Evolutionary conservation across 352 stramenopile species (phyloP), one percentile per base, ranked within the genome.

Genomic region (Globisporangium perplexum): DNA sequence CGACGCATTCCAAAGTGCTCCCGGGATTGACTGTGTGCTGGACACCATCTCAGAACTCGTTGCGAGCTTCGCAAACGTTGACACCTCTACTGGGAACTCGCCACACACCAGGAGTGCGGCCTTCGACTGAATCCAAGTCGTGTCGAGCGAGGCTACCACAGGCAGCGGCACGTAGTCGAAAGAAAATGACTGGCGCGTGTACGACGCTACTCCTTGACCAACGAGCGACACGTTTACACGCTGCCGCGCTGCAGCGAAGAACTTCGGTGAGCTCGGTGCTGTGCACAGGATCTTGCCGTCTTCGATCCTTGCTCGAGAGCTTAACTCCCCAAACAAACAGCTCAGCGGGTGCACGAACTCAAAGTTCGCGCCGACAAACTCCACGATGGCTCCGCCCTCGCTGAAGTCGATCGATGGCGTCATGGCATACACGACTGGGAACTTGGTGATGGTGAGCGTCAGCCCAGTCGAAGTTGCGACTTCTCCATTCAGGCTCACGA

Each of bases 251-350:
- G 10, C 28, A n/a, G n/a, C n/a, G 22, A 45, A 55, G 2, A 60
- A 5, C 0, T 39, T 59, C 10, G 56, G 23, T 18, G 65, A 53
- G 35, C 47, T 54, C 0, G 72, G 72, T 2, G 66, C 55, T 18
- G 26, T 17, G 26, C 72, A 82, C 11, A 28, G 3, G 11, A 79
- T 64, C 43, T 59, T 74, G 2, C 31, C 35, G 8, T 63, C n/a
- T 7, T 54, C 42, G 24, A 77, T 43, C 8, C 36, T 38, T 36
- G 68, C 68, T 36, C 55, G 33, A 14, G 53, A 51, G 44, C 53
- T 59, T 18, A 30, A 55, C 5, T 38, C 33, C 10, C 66, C 73
- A 33, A 83, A 83, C 17, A 78, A 24, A 23, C 73, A 83, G 3
- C 17, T 47, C 36, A 83, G 41, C 1, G 59, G 66, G 26, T 30